Evolutionary conservation across 306 rosid genomes (phyloP).

Genomic region (Fragaria iinumae): DNA sequence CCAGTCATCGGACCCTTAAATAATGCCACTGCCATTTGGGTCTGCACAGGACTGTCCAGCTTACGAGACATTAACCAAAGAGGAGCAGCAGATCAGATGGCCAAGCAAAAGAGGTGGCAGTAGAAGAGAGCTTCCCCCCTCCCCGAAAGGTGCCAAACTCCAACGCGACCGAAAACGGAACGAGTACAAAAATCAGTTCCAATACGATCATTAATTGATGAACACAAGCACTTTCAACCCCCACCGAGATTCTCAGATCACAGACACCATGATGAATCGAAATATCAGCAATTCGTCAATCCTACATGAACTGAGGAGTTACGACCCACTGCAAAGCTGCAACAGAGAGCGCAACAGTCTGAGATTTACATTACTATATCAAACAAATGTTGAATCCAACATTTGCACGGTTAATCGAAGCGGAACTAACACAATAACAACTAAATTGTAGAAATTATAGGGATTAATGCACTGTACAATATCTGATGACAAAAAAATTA

Average conservation of each 20-base stretch:
- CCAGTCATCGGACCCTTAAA: conserved; percentile 56
- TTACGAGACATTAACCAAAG: conserved; percentile 64
- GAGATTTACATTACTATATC: background rate
- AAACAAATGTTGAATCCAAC: background rate
- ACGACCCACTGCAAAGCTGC: conserved; percentile 53
- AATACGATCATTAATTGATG: conserved; percentile 54
- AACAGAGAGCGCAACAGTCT: conserved; percentile 7
- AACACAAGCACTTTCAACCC: conserved; percentile 5
- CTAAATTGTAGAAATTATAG: background rate
- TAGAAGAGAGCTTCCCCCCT: conserved; percentile 58
- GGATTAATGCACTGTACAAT: background rate
- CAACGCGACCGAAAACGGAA: conserved; percentile 35
- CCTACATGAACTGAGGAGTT: conserved; percentile 16
- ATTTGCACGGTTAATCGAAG: background rate
- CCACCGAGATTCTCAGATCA: conserved; percentile 15
- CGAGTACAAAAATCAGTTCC: conserved; percentile 24
- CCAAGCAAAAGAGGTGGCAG: conserved; percentile 44
- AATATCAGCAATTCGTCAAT: background rate
- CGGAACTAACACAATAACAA: background rate
- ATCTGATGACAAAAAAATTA: background rate
- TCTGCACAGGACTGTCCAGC: conserved; percentile 90
- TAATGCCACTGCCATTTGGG: conserved; percentile 90
- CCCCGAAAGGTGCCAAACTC: conserved; percentile 50
- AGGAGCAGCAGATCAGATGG: conserved; percentile 23
- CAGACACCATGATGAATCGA: background rate